These are phyloP conservation scores for Esteya vermicola DNA, from an alignment of 2,329 filamentous ascomycete species.

Conservation along the genomic window DNA sequence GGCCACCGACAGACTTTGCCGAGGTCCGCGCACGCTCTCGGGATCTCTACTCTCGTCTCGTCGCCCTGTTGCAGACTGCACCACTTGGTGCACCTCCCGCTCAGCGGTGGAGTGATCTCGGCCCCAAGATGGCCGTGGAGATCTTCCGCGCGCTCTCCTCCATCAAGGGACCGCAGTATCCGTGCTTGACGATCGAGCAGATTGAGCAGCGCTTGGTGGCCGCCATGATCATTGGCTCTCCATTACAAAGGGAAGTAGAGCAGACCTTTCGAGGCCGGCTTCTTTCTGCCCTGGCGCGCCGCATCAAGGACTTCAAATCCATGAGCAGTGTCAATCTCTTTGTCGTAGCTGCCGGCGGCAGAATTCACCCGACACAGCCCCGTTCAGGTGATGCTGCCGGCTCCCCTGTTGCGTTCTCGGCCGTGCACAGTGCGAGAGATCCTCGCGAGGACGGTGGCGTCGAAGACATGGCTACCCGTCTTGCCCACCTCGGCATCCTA, in stretches of 20 bases:
- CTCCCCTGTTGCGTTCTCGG: too few relatives aligned
- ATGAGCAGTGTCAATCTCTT: conserved; percentile 40
- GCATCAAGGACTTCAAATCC: conserved; percentile 37
- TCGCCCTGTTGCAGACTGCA: conserved; percentile 39
- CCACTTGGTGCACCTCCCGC: conserved; percentile 24
- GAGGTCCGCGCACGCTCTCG: conserved; percentile 29
- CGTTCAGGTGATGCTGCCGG: conserved; percentile 16
- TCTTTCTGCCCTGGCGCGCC: conserved; percentile 30
- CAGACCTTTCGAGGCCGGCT: conserved; percentile 33
- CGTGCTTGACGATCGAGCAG: conserved; percentile 2
- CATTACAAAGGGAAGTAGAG: conserved; percentile 27
- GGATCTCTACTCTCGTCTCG: conserved; percentile 36
- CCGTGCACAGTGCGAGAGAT: conserved; percentile 4
- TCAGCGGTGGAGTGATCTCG: conserved; percentile 36
- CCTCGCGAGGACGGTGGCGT: conserved; percentile 37
- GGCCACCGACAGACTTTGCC: conserved; percentile 21
- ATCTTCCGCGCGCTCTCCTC: conserved; percentile 34
- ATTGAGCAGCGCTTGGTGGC: conserved; percentile 7
- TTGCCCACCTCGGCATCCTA: conserved; percentile 71
- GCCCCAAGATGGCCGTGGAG: conserved; percentile 39
- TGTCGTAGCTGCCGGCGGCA: conserved; percentile 38
- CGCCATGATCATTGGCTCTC: conserved; percentile 1
- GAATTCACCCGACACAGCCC: conserved; percentile 18
- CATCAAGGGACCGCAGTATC: not conserved
- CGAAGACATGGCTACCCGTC: conserved; percentile 57